Base-by-base conservation (phyloP, 179 eudicot genomes). In the Vitellaria paradoxa region DNA sequence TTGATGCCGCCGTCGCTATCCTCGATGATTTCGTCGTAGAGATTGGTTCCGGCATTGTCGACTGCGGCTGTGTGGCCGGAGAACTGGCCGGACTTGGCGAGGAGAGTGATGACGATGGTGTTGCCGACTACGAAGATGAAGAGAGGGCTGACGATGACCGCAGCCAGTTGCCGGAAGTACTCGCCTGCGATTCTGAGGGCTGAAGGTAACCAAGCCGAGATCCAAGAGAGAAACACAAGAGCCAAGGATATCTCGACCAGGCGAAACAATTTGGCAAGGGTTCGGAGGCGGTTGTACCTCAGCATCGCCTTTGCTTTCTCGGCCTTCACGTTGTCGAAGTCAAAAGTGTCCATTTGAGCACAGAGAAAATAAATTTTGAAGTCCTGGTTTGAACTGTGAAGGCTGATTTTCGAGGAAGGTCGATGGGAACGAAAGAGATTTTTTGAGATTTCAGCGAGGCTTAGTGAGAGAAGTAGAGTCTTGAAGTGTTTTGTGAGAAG, bases 51-150 rank as follows among this genome's bases (percentile, higher is more conserved):
- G 42, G 79, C 65, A 63, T 81, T 77, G 40, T 56, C 50, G 52
- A 40, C 15, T 42, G 73, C 60, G 11, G 87, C 72, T 0, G 68
- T 21, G 9, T 61, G 17, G 72, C 64, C 50, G 10, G 83, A 65
- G 17, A 86, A 68, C 7, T 65, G 68, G 47, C 97, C 88, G 65
- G 93, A 91, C 70, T 91, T 93, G 62, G 85, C 75, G 61, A 93
- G 45, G 6, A 93, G 89, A 55, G 88, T 81, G 18, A 91, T 74
- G 37, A 93, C 89, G 62, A 93, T 93, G 13, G 85, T 86, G 79
- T 93, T 93, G 67, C 91, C 81, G 76, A 91, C 76, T 6, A 90
- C 66, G 78, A 93, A 93, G 50, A 93, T 84, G 60, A 89, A 88
- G 74, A 85, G 70, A 20, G 93, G 96, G 76, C 89, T 87, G 4